Percentiles rank a stretch among this genome's conserved stretches.
These are phyloP conservation scores for Tricholoma furcatifolium DNA, from an alignment of 768 basidiomycete genomes.

Conservation along the genomic window DNA sequence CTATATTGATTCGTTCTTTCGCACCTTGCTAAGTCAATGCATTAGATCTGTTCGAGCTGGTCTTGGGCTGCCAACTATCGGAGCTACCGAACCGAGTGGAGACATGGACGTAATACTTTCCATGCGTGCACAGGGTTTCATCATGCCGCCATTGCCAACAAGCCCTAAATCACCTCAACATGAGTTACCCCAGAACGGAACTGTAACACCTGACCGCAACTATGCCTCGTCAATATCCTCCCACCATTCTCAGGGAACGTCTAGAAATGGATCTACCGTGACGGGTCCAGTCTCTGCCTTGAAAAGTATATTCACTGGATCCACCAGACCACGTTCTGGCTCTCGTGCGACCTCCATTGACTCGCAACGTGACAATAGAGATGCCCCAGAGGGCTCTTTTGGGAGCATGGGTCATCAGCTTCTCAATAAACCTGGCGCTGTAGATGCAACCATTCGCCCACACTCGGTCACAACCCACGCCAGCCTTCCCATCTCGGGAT, in stretches of 20 bases:
- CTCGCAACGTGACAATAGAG: conserved; percentile 30
- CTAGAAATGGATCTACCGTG: conserved; percentile 36
- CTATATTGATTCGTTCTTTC: neutral
- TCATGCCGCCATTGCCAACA: conserved; percentile 32
- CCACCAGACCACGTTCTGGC: conserved; percentile 52
- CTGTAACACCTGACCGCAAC: conserved; percentile 25
- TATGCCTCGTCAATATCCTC: conserved; percentile 49
- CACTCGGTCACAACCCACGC: conserved; percentile 27
- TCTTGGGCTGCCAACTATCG: conserved; percentile 44
- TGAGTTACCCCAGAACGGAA: conserved; percentile 21
- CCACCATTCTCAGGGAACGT: conserved; percentile 40
- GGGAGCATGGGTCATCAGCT: conserved; percentile 53
- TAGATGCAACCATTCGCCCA: conserved; percentile 26
- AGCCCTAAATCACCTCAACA: conserved; percentile 23
- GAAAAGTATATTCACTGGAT: conserved; percentile 54
- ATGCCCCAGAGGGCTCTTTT: conserved; percentile 51
- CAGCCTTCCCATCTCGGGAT: conserved; percentile 31
- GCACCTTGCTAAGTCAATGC: neutral
- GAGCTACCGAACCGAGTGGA: conserved; percentile 63
- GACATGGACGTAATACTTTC: conserved; percentile 85
- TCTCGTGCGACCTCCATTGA: conserved; percentile 50
- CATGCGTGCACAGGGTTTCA: conserved; percentile 68
- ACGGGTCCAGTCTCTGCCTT: conserved; percentile 53
- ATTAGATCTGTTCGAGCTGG: conserved; percentile 69
- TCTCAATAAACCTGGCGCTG: conserved; percentile 41